Conservation (phyloP, 768 basidiomycete genomes). For the Cantharellus cinnabarinus region DNA sequence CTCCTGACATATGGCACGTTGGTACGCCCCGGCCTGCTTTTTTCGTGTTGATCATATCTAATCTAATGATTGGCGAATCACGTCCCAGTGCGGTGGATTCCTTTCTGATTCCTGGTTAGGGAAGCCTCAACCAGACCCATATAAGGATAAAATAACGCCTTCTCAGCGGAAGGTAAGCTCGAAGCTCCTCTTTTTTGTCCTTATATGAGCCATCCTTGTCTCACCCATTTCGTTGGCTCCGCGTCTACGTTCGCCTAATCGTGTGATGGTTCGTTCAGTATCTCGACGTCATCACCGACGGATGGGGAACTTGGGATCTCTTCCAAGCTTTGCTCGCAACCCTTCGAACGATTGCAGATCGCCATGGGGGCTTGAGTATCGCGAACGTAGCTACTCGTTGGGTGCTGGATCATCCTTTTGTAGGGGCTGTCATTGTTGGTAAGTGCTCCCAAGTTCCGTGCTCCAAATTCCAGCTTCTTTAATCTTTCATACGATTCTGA, state of each 20-base stretch:
- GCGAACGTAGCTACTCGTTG: conserved; percentile 66
- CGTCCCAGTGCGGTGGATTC: conserved; percentile 57
- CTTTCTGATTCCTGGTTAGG: conserved; percentile 57
- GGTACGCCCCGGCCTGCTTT: conserved; percentile 21
- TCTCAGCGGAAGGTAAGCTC: conserved; percentile 56
- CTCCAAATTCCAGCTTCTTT: too few relatives aligned
- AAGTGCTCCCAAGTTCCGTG: conserved; percentile 4
- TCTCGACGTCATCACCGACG: conserved; percentile 60
- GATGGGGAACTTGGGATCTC: conserved; percentile 59
- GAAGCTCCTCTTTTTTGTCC: not conserved
- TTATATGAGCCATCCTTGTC: not conserved
- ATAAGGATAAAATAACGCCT: conserved; percentile 49
- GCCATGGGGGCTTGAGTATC: conserved; percentile 32
- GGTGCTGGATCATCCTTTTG: conserved; percentile 59
- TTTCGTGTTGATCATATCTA: not conserved
- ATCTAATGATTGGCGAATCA: not conserved
- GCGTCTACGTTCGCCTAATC: too few relatives aligned
- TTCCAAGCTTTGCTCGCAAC: conserved; percentile 46
- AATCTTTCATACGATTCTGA: not conserved
- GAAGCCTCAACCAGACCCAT: conserved; percentile 47
- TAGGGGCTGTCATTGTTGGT: conserved; percentile 69
- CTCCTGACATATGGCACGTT: conserved; percentile 67
- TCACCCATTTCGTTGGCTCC: too few relatives aligned
- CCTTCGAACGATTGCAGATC: conserved; percentile 44
- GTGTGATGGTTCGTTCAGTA: conserved; percentile 27